Percentiles rank a stretch among this genome's conserved stretches.
Conservation (phyloP, 73 alveolate species). For the Tetrahymena borealis region DNA sequence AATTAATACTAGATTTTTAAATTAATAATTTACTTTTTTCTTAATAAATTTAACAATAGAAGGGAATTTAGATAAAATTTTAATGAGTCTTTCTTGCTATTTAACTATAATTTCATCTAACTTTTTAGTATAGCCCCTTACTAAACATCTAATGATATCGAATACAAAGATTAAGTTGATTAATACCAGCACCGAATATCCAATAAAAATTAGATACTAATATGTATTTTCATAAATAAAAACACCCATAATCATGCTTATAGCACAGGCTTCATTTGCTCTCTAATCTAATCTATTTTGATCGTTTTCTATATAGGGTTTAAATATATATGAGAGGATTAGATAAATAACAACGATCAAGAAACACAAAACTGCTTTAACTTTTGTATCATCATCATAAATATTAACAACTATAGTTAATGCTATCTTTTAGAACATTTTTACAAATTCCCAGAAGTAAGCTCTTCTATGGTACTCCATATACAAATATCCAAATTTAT, state of each 20-base stretch:
- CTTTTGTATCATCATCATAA: constrained; percentile 4
- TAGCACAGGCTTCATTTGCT: constrained; percentile 4
- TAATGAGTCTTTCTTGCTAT: background rate
- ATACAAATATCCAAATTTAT: constrained; percentile 22
- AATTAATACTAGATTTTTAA: background rate
- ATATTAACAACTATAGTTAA: constrained; percentile 4
- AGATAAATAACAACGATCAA: constrained; percentile 13
- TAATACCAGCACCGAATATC: background rate
- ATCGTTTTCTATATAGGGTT: constrained; percentile 17
- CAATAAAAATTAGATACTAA: background rate
- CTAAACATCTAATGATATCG: background rate
- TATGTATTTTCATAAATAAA: constrained; percentile 3
- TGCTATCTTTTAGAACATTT: constrained; percentile 14
- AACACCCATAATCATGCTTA: constrained; percentile 28
- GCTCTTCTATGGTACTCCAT: constrained; percentile 21
- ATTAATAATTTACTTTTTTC: background rate
- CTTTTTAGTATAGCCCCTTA: constrained; percentile 1
- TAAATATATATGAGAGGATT: background rate
- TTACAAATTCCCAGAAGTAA: constrained; percentile 38
- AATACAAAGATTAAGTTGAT: constrained; percentile 7
- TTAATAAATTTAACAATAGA: background rate
- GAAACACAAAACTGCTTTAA: constrained; percentile 17
- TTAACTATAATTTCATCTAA: background rate
- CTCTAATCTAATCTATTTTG: constrained; percentile 14
- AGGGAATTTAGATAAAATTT: background rate